Conservation (phyloP, 768 basidiomycete species). For the Porphyrellus cyaneotinctus region DNA sequence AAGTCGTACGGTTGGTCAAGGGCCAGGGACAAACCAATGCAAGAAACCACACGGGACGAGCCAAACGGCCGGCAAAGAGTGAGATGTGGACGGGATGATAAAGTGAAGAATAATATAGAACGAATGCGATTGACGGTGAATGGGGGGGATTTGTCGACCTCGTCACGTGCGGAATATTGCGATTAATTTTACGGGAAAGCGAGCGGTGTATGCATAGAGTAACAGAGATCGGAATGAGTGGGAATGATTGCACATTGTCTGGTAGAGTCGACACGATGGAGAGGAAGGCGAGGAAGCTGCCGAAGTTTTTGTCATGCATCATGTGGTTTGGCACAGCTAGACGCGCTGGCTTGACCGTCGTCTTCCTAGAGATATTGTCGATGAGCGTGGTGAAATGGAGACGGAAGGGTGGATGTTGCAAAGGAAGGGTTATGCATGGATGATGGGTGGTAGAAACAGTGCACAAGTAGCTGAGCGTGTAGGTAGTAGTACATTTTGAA, state of each 20-base stretch:
- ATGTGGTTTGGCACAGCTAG: conserved; percentile 20
- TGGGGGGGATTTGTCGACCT: conserved; percentile 50
- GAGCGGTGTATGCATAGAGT: conserved; percentile 55
- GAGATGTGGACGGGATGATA: conserved; percentile 50
- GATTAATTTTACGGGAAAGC: conserved; percentile 38
- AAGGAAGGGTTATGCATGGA: conserved; percentile 59
- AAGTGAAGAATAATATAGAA: conserved; percentile 83
- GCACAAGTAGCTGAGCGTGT: conserved; percentile 60
- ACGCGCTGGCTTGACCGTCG: conserved; percentile 12
- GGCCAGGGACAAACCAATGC: conserved; percentile 25
- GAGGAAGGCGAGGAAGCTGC: conserved; percentile 9
- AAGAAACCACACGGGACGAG: conserved; percentile 34
- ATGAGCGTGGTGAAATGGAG: conserved; percentile 45
- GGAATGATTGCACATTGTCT: conserved; percentile 36
- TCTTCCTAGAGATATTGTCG: conserved; percentile 40
- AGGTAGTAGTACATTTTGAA: conserved; percentile 77
- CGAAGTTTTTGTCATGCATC: conserved; percentile 13
- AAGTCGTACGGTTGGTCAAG: conserved; percentile 26
- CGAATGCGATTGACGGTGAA: conserved; percentile 46
- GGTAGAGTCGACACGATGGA: conserved; percentile 16
- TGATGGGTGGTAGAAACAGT: conserved; percentile 61
- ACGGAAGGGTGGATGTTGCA: conserved; percentile 52
- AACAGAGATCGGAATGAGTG: conserved; percentile 42
- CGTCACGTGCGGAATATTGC: conserved; percentile 46
- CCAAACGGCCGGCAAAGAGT: conserved; percentile 35